phyloP scores from a whole-genome alignment of 2,329 filamentous ascomycete genomes.

The Colletotrichum horii region DNA sequence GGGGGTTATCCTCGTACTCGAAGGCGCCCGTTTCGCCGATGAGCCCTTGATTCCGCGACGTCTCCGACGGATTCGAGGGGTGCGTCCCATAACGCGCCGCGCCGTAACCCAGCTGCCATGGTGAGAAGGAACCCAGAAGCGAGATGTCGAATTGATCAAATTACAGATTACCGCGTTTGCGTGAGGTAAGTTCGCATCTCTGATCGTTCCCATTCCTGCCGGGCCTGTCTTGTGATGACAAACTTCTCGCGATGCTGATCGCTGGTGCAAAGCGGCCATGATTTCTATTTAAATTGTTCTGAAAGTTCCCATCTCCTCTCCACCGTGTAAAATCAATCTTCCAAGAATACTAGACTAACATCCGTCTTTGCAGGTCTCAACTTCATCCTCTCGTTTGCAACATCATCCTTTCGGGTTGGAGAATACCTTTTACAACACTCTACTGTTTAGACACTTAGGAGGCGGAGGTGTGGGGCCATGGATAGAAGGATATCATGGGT shows the following conservation, averaged over 20 bases:
- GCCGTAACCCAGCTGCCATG: not conserved
- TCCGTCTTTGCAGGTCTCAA: not conserved
- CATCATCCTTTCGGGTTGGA: not conserved
- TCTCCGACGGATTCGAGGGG: not conserved
- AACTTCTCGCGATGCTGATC: not conserved
- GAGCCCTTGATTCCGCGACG: not conserved
- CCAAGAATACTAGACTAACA: not conserved
- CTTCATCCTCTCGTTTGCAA: not conserved
- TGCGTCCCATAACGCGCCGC: not conserved
- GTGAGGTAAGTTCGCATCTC: not conserved
- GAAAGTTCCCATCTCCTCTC: not conserved
- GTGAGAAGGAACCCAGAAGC: not conserved
- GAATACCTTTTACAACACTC: not conserved
- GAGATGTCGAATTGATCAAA: too few species aligned
- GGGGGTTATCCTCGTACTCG: not conserved
- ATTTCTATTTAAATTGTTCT: not conserved
- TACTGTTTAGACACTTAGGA: not conserved
- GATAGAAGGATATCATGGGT: not conserved
- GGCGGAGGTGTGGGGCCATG: not conserved
- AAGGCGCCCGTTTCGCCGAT: not conserved
- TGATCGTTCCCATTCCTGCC: not conserved
- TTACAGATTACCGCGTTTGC: not conserved
- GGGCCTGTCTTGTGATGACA: not conserved
- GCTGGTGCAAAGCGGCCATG: not conserved
- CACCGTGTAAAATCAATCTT: rapidly evolving